Evolutionary conservation across 345 rosid genomes (phyloP).

Genomic region (Linum tenue): DNA sequence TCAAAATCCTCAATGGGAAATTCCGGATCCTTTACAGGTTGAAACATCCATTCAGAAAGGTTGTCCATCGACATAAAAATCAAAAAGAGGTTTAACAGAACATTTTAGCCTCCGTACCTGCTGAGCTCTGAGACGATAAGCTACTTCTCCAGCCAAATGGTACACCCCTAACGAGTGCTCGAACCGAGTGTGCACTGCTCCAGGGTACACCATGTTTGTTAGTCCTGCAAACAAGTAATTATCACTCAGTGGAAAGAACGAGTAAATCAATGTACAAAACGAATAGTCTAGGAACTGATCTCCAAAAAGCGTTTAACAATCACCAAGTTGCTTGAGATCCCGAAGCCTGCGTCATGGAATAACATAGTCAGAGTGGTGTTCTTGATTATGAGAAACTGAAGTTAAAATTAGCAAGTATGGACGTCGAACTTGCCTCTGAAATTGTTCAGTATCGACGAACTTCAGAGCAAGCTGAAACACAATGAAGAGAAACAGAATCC

Average conservation of each 20-base stretch:
- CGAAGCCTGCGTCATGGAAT: conserved; percentile 19
- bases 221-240: conserved; percentile 17
- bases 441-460: conserved; percentile 29
- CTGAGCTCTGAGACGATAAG: conserved; percentile 15
- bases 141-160: conserved; percentile 20
- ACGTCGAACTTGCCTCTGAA: conserved; percentile 23
- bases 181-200: conserved; percentile 29
- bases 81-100: neutral
- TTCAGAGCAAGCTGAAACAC: conserved; percentile 19
- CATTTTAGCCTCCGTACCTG: conserved; percentile 14
- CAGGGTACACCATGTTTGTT: conserved; percentile 26
- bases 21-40: conserved; percentile 14
- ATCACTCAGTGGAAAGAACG: neutral
- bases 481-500: neutral
- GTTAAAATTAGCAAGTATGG: neutral
- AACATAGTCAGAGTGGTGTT: neutral
- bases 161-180: conserved; percentile 27
- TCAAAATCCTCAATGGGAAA: conserved; percentile 16
- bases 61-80: neutral
- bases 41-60: neutral
- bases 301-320: neutral
- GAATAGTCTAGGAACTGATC: neutral
- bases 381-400: neutral
- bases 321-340: conserved; percentile 29
- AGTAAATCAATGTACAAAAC: neutral